phyloP scores from a whole-genome alignment of 2,329 filamentous ascomycete species.

The Colletotrichum abscissum region DNA sequence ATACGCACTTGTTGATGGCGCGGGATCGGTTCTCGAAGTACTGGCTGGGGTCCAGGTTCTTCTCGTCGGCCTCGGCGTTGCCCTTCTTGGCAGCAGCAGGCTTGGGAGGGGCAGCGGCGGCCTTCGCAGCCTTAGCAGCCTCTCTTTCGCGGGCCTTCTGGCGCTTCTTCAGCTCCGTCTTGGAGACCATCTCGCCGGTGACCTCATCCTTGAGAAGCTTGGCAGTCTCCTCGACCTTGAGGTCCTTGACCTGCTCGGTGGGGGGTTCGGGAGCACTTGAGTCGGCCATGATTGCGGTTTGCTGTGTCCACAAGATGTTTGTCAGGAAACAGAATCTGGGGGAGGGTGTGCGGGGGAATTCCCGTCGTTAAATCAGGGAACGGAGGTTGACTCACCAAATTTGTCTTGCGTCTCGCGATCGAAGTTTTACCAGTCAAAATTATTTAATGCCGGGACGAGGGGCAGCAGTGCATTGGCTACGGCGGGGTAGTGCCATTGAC shows the following conservation, averaged over 20 bases:
- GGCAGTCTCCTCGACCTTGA: constrained; percentile 46
- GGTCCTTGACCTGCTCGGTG: constrained; percentile 57
- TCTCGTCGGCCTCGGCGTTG: constrained; percentile 74
- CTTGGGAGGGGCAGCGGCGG: constrained; percentile 72
- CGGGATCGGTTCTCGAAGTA: constrained; percentile 97
- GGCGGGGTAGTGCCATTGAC: constrained; percentile 32
- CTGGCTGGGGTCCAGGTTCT: constrained; percentile 68
- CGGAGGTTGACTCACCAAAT: constrained; percentile 24
- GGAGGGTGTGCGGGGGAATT: neutral
- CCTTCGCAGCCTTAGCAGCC: constrained; percentile 89
- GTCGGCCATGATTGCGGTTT: constrained; percentile 40
- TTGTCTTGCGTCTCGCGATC: constrained; percentile 23
- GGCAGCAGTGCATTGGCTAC: constrained; percentile 34
- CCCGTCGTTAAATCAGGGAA: neutral
- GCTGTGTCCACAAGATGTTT: neutral
- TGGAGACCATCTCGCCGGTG: constrained; percentile 88
- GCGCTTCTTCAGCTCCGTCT: constrained; percentile 93
- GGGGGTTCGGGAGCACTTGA: constrained; percentile 50
- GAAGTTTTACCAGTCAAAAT: constrained; percentile 29
- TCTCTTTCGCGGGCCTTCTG: constrained; percentile 91
- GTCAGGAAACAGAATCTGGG: neutral
- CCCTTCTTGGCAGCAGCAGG: constrained; percentile 76
- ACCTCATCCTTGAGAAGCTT: constrained; percentile 87
- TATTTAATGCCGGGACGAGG: constrained; percentile 24
- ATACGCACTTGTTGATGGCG: constrained; percentile 71